Base-by-base conservation (phyloP, 768 basidiomycete species). In the Lanmaoa rubissima region DNA sequence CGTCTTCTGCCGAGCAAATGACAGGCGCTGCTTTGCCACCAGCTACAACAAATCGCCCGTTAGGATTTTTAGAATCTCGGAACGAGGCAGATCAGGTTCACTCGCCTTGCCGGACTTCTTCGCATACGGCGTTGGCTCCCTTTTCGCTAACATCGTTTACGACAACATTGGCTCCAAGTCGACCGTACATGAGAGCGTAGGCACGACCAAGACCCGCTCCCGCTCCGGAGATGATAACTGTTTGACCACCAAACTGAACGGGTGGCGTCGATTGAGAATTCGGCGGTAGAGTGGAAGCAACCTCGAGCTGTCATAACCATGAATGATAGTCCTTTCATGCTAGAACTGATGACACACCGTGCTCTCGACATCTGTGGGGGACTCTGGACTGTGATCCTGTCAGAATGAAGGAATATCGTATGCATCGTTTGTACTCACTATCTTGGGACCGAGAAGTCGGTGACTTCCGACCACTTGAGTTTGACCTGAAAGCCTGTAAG, bases 131-230 rank as follows among this genome's bases (percentile, higher is more conserved):
- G 21, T 84, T 83, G 8, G 94, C 94, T 2, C 82, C 87, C 63
- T 94, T 91, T 67, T 87, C 88, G 69, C 81, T 93, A 46, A 98
- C 87, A 66, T 99, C 97, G 69, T 98, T 99, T 42, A 98, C 85
- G 44, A 98, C 90, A 34, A 99, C 91, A 64, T 97, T 97, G 11
- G 94, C 96, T n/a, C 97, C 96, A 10, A 95, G 84, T 52, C 82
- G 85, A 26, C 82, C 91, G 67, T 89, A 98, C 90, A 98, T 91
- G 42, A 88, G 79, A 0, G 97, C 91, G 68, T 98, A 97, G 2
- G 84, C 83, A 31, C 97, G 86, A 17, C 97, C 97, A 32, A 99
- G 85, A 51, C 96, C 97, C 28, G 90, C 92, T 41, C 96, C 96
- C 8, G 94, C 92, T 39, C 96, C 97, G 3, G 97, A 98, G 63